Base-by-base conservation (phyloP, 139 green algal species). In the Chlamydomonas eustigma region DNA sequence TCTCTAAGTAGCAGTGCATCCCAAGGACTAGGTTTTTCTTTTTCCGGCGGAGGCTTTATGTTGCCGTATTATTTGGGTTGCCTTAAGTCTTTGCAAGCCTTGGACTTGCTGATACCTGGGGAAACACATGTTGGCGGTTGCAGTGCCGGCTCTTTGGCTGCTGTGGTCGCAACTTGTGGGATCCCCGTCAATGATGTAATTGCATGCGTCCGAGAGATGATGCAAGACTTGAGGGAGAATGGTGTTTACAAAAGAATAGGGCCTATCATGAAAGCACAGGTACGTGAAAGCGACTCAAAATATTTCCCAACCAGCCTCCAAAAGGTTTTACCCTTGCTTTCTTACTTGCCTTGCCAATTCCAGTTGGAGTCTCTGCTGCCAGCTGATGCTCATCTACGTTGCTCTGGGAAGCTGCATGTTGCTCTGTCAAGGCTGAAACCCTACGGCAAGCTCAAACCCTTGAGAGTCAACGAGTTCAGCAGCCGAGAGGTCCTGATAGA, bases 71-170 rank as follows among this genome's bases (percentile, higher is more conserved):
- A 68, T 28, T 8, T 68, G 12, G 52, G 52, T 28, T 8, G 4
- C 8, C 32, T 68, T 28, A 25, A 28, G 6, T 25, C 52, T 6
- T 28, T 68, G 6, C 6, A 4, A 8, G 4, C 4, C 12, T 28
- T 68, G 8, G 52, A 28, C 52, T 28, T 68, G 4, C 6, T 68
- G 6, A 68, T 37, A 28, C 52, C 52, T 35, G 52, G 52, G n/a
- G 22, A 37, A 4, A 68, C 52, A 4, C 52, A 68, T 68, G 52
- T 68, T 28, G 52, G 52, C 12, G 52, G 52, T 28, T 68, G n/a
- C 52, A 68, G 52, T 68, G 52, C 52, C 12, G 52, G 52, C 52
- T 68, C 52, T 6, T 28, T 68, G 8, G 52, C 52, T 5, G 52
- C 52, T 28, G 52, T 28, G 4, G 22, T 68, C 52, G 52, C 34